Base-by-base conservation (phyloP, 2,329 filamentous ascomycete species). In the Xylaria sp. region DNA sequence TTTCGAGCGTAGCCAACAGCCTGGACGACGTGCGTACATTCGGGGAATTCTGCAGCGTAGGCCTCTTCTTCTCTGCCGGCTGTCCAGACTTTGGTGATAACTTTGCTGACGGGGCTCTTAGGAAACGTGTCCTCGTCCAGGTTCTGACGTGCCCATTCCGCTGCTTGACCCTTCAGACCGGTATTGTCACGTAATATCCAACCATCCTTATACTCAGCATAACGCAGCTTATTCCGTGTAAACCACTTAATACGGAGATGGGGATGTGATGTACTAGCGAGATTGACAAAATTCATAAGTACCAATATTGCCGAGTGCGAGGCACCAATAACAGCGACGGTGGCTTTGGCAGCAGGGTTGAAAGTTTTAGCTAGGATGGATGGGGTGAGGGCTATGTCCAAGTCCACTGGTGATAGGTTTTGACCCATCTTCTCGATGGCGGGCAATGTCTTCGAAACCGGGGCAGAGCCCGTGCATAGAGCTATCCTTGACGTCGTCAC, bases 171-270 rank as follows among this genome's bases (percentile, higher is more conserved):
- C 77, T 91, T 91, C 34, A 91, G 81, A 2, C 89, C 89, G 0
- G 89, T 91, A 78, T 90, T 91, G 75, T 91, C 89, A 63, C 87
- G 84, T 32, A 89, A 78, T 68, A 90, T 90, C 88, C 89, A 90
- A 66, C 86, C 87, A 70, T 89, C 88, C 79, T 83, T 87, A 76
- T 85, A 87, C 74, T 88, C 85, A 18, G 89, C 89, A 71, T 91
- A 91, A 28, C 87, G 85, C 10, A 91, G 82, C 0, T 83, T 78
- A 72, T 89, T 86, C n/a, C 89, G 83, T 37, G 81, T 88, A 78
- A 91, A 89, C 89, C 89, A 91, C 73, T 86, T 87, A 63, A 90
- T 82, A 37, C 82, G 83, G 2, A 91, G 81, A 6, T 83, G 76
- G 0, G 86, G 84, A 69, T 89, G 87, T 0, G 83, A 83, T 37